phyloP scores from a whole-genome alignment of 129 eudicot species.

The Silybum marianum region DNA sequence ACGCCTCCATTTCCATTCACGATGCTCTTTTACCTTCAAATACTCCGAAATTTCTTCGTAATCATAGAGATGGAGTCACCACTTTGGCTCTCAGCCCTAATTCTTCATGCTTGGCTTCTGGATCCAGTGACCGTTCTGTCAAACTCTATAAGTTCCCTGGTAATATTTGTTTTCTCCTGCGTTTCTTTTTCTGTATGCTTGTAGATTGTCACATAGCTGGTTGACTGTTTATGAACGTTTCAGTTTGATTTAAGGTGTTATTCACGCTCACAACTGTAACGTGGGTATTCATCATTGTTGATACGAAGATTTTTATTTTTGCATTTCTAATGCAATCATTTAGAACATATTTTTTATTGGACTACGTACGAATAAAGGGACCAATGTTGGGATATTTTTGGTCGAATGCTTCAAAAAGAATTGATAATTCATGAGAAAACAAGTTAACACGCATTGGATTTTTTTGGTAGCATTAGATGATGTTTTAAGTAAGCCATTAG shows the following conservation, averaged over 20 bases:
- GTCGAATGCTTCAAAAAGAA: neutral
- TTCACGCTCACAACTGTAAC: neutral
- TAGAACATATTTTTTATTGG: neutral
- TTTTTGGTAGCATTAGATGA: neutral
- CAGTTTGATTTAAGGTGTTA: neutral
- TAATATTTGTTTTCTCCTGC: neutral
- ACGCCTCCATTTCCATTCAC: slow-evolving; percentile 68
- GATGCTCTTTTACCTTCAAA: slow-evolving; percentile 50
- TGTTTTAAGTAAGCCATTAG: neutral
- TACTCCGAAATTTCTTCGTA: slow-evolving; percentile 49
- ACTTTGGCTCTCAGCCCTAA: slow-evolving; percentile 83
- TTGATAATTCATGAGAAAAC: neutral
- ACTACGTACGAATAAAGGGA: neutral
- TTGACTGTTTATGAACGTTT: neutral
- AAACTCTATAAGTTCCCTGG: slow-evolving; percentile 94
- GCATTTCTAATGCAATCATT: neutral
- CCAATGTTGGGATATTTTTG: neutral
- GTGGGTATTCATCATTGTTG: neutral
- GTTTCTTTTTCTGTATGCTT: neutral
- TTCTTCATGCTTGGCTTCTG: slow-evolving; percentile 94
- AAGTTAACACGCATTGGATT: neutral
- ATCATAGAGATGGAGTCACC: slow-evolving; percentile 92
- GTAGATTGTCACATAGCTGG: neutral
- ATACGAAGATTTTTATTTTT: too few species aligned
- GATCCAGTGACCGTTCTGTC: slow-evolving; percentile 80